Base-by-base conservation (phyloP, 2,329 filamentous ascomycete species). In the Aschersonia sp. region DNA sequence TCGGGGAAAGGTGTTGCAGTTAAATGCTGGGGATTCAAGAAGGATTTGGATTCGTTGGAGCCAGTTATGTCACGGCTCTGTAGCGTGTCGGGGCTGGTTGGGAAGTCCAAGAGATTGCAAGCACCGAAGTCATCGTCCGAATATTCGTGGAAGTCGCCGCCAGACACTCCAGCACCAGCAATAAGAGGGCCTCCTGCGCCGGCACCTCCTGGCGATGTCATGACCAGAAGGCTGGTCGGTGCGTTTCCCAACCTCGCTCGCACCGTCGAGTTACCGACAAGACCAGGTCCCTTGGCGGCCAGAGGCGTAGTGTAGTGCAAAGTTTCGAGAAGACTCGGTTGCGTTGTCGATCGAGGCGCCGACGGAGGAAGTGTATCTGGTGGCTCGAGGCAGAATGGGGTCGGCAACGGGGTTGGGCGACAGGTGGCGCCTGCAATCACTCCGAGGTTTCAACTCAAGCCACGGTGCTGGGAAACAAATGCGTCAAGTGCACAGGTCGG, bases 1-100 rank as follows among this genome's bases (percentile, higher is more conserved):
- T 65, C 64, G 46, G 65, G 67, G 44, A 67, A 65, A n/a, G 66
- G 65, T 63, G 59, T 54, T 12, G 60, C 55, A 20, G 65, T 55
- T 41, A 65, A 56, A 40, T 65, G 59, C 49, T 63, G 59, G 5
- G 62, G 59, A 40, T 61, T 59, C 31, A 65, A 64, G 20, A 20
- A 20, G 40, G 53, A 51, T 51, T 64, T 63, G 10, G 58, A 55
- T 30, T 63, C 58, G 49, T 51, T 55, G 46, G 54, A 54, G 50
- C 58, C 56, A 30, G 63, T 59, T 28, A 58, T 53, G 43, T 60
- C 56, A 47, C 65, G 52, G 49, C 57, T 59, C 46, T 66, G 62
- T 32, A 67, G 57, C 28, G 61, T 63, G 53, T 67, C 64, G 48
- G 61, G 60, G 57, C 62, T 65, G 47, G 61, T 61, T 51, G 62